Percentiles rank a stretch among this genome's conserved stretches.
These are phyloP conservation scores for Ogataea pini DNA, from an alignment of 805 yeast species.

Conservation along the genomic window DNA sequence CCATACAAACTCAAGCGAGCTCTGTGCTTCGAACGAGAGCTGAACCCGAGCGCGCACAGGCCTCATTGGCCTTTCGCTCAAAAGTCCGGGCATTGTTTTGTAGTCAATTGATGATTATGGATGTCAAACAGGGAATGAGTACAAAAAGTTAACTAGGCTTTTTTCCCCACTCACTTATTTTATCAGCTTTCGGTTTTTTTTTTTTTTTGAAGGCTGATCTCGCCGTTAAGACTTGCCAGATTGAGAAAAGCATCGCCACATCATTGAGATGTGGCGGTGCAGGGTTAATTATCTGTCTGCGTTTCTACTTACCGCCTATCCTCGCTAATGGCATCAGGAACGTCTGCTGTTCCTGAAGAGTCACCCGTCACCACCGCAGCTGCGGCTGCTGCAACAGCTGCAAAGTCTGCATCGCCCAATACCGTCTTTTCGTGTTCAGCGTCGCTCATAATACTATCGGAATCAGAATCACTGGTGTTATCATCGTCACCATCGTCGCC, in stretches of 20 bases:
- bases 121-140: background rate
- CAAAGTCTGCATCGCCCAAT: constrained; percentile 30
- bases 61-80: background rate
- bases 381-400: constrained; percentile 38
- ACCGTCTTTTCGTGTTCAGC: constrained; percentile 12
- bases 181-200: background rate
- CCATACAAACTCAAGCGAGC: constrained; percentile 23
- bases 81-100: constrained; percentile 22
- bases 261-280: constrained; percentile 7
- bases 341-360: background rate
- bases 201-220: background rate
- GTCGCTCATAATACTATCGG: constrained; percentile 9
- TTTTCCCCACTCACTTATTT: constrained; percentile 2
- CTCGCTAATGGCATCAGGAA: background rate
- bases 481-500: constrained; percentile 13
- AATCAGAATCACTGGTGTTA: background rate
- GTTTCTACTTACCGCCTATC: background rate
- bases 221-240: constrained; percentile 7
- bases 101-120: background rate
- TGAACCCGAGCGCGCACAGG: constrained; percentile 21
- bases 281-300: background rate
- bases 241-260: constrained; percentile 5
- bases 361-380: constrained; percentile 23
- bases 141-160: background rate
- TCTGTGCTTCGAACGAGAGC: constrained; percentile 21